A percentile compares a stretch with the other conserved stretches of the same genome.
phyloP scores from a whole-genome alignment of 805 yeast genomes.

The Monosporozyma yasuniensis region DNA sequence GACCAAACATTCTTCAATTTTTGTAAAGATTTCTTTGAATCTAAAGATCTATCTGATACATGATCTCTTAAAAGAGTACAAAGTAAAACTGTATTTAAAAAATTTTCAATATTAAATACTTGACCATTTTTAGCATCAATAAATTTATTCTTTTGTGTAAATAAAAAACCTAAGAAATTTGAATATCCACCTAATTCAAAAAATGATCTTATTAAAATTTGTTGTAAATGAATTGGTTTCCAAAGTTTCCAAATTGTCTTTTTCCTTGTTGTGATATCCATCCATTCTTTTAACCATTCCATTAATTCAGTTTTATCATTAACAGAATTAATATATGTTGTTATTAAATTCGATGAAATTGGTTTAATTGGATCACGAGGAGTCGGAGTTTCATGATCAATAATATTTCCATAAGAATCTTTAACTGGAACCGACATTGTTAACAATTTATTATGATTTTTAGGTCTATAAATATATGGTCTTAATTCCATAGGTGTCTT shows the following conservation, averaged over 20 bases:
- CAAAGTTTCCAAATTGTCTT: slow-evolving; percentile 20
- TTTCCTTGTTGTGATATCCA: slow-evolving; percentile 20
- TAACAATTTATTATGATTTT: slow-evolving; percentile 31
- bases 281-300: slow-evolving; percentile 22
- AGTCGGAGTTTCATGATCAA: slow-evolving; percentile 9
- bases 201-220: slow-evolving; percentile 20
- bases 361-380: slow-evolving; percentile 29
- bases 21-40: slow-evolving; percentile 9
- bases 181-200: slow-evolving; percentile 19
- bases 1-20: slow-evolving; percentile 20
- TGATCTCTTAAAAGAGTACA: neutral
- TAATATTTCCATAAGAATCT: slow-evolving; percentile 14
- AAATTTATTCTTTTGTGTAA: slow-evolving; percentile 13
- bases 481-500: slow-evolving; percentile 28
- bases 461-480: slow-evolving; percentile 35
- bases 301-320: neutral
- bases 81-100: slow-evolving; percentile 17
- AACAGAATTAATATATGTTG: slow-evolving; percentile 17
- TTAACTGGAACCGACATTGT: slow-evolving; percentile 32
- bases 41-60: neutral
- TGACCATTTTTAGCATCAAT: slow-evolving; percentile 12
- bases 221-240: slow-evolving; percentile 17
- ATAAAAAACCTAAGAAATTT: slow-evolving; percentile 15
- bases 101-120: slow-evolving; percentile 22
- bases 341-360: slow-evolving; percentile 22